Conservation (phyloP, 495 filamentous ascomycete species). For the Entonaema liquescens region DNA sequence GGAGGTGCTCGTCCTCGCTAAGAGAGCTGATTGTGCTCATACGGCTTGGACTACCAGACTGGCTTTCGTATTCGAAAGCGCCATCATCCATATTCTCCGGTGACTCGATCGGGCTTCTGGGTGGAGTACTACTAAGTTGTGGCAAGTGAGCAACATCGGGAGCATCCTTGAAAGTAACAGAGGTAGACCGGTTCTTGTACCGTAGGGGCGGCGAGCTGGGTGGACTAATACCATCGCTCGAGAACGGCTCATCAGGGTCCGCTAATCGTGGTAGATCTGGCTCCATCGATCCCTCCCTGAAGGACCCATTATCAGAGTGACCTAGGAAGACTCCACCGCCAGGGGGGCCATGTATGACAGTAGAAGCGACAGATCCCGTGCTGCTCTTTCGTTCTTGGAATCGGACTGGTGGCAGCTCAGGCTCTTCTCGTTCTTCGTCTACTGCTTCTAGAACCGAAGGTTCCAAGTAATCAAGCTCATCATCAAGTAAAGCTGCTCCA, state of each 20-base stretch:
- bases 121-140: conserved; percentile 34
- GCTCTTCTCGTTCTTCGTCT: conserved; percentile 46
- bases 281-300: conserved; percentile 43
- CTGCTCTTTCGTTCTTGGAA: conserved; percentile 43
- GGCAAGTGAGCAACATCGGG: conserved; percentile 51
- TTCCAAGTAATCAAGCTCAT: conserved; percentile 58
- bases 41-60: conserved; percentile 45
- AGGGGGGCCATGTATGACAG: conserved; percentile 48
- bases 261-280: conserved; percentile 50
- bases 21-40: conserved; percentile 41
- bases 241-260: conserved; percentile 45
- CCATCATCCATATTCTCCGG: conserved; percentile 44
- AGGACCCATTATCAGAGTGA: conserved; percentile 36
- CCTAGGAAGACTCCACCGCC: conserved; percentile 30
- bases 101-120: conserved; percentile 35
- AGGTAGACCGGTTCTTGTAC: conserved; percentile 50
- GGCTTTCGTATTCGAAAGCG: conserved; percentile 48
- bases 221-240: conserved; percentile 50
- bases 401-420: conserved; percentile 42
- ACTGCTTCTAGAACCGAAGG: conserved; percentile 47
- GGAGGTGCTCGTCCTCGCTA: conserved; percentile 70
- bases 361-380: conserved; percentile 52
- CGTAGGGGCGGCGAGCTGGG: conserved; percentile 56
- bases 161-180: conserved; percentile 55
- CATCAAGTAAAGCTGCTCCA: conserved; percentile 44